A percentile compares a stretch with the other conserved stretches of the same genome.
phyloP scores from a whole-genome alignment of 352 stramenopile genomes.

The Thalassiosira exigua region DNA sequence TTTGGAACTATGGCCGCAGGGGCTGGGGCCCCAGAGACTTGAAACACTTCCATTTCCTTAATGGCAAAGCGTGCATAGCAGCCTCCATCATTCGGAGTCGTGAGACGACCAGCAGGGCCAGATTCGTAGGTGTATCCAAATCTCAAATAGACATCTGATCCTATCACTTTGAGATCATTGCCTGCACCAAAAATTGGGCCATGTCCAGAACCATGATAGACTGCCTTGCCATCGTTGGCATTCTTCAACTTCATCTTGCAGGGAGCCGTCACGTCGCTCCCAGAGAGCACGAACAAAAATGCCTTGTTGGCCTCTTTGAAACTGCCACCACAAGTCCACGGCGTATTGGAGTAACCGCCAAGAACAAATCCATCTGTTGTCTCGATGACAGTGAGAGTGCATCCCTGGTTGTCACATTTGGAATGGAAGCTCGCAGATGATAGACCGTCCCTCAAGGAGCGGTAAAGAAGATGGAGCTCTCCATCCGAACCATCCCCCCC shows the following conservation, averaged over 20 bases:
- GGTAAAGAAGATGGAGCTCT: background rate
- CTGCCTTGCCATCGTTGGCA: background rate
- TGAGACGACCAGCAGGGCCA: background rate
- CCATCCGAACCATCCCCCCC: slow-evolving; percentile 10
- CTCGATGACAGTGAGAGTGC: slow-evolving; percentile 7
- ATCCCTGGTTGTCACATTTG: background rate
- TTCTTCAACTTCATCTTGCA: background rate
- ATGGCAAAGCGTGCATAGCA: background rate
- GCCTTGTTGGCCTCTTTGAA: slow-evolving; percentile 10
- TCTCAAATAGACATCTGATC: slow-evolving; percentile 6
- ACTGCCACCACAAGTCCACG: slow-evolving; percentile 10
- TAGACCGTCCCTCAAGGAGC: background rate
- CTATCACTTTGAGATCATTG: slow-evolving; percentile 6
- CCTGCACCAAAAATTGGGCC: background rate
- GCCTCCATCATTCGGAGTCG: too few relatives aligned
- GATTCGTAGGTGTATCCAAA: slow-evolving; percentile 1
- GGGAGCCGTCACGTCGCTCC: background rate
- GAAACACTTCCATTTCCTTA: slow-evolving; percentile 27
- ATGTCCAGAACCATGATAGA: background rate
- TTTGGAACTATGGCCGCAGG: background rate
- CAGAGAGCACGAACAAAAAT: slow-evolving; percentile 33
- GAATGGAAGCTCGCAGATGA: background rate
- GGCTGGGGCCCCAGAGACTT: background rate
- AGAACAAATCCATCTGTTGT: slow-evolving; percentile 12
- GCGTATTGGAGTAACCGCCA: slow-evolving; percentile 13